Conservation (phyloP, 768 basidiomycete species). For the Sporobolomyces phaffii region DNA sequence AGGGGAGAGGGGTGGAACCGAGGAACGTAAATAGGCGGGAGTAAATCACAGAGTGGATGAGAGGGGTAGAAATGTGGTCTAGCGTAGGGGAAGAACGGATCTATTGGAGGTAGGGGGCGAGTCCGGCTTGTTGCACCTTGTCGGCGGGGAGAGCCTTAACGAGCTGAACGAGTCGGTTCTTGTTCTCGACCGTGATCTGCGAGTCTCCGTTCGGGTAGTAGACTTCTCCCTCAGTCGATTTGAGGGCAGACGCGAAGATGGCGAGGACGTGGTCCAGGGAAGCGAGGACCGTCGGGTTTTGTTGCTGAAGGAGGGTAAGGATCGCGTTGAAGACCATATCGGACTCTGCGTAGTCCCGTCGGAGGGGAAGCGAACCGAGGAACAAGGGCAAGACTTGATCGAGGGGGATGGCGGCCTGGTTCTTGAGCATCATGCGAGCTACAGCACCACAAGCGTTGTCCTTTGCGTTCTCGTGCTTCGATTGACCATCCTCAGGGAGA, state of each 20-base stretch:
- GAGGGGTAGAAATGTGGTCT: not conserved
- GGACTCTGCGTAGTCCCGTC: conserved; percentile 75
- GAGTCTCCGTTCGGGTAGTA: conserved; percentile 52
- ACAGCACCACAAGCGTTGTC: conserved; percentile 98
- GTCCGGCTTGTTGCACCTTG: conserved; percentile 36
- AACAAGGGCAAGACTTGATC: conserved; percentile 85
- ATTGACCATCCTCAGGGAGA: conserved; percentile 57
- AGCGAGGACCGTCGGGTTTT: conserved; percentile 62
- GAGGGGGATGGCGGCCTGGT: conserved; percentile 70
- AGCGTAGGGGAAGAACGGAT: not conserved
- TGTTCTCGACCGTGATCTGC: conserved; percentile 72
- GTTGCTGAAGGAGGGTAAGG: conserved; percentile 77
- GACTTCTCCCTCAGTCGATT: conserved; percentile 51
- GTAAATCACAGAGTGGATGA: not conserved
- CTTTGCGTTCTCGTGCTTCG: conserved; percentile 67
- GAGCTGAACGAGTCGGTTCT: conserved; percentile 67
- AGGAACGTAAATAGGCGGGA: not conserved
- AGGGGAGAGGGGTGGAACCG: not conserved
- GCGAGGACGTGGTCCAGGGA: conserved; percentile 71
- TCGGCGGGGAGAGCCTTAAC: conserved; percentile 55
- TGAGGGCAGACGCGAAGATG: conserved; percentile 75
- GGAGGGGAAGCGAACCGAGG: conserved; percentile 72
- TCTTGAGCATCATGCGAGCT: conserved; percentile 75
- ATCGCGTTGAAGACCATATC: conserved; percentile 62
- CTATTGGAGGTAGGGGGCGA: conserved; percentile 25